Evolutionary conservation across 768 basidiomycete species (phyloP), one percentile per base, ranked within the genome.

Genomic region (Suillus lakei): DNA sequence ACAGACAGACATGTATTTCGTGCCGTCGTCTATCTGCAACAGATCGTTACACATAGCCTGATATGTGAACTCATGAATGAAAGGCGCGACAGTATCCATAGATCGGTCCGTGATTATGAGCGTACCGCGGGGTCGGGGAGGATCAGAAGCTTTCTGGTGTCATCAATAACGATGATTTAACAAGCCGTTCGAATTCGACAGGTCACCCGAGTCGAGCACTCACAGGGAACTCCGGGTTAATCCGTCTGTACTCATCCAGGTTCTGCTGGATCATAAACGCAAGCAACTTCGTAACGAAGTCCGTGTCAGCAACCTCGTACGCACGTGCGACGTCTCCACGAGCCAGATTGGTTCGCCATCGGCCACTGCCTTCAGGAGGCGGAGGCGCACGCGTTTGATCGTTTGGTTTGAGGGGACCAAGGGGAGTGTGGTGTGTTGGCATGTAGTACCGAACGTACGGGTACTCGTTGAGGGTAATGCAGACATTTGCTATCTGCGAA

Each of bases 21-120:
- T 84, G 30, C 96, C 97, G 66, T 94, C 88, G 63, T 95, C 86
- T 60, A 99, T 93, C 21, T 90, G 91, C 6, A 99, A 83, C 23
- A 99, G 78, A 76, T 99, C 98, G 70, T 96, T 95, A 58, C 91
- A 92, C 98, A 99, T 99, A 0, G 98, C 97, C 77, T 99, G 98
- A 77, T 99, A 99, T 26, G 97, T 99, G 74, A 99, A 99, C 73
- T 99, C 98, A 75, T 99, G 98, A 41, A 98, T 75, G 66, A 98
- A 86, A 2, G 98, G 98, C 3, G 95, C 91, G 30, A 92, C 73
- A 71, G 90, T 89, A 77, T 99, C 98, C 91, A 99, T 95, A 4
- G 96, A 86, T n/a, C 98, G 89, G 77, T 99, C 98, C 5, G 96
- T 96, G 66, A 99, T 91, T 72, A 99, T 85, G 44, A 99, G 80